These are phyloP conservation scores for Vigna angularis DNA, from an alignment of 306 rosid genomes.

Conservation along the genomic window DNA sequence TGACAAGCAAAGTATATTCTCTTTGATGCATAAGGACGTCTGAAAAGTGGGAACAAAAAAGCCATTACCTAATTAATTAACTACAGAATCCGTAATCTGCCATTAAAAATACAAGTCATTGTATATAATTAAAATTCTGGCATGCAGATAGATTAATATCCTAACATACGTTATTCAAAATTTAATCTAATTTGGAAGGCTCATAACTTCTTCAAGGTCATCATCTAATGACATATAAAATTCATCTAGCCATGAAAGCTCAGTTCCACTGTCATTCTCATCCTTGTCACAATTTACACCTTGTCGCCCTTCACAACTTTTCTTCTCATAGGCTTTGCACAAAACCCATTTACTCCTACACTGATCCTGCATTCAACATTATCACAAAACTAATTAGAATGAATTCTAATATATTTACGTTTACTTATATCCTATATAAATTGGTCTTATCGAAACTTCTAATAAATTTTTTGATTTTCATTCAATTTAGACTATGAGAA, in stretches of 20 bases:
- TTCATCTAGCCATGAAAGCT: slow-evolving; percentile 59
- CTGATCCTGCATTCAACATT: slow-evolving; percentile 42
- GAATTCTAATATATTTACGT: too few species aligned
- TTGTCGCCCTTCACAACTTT: slow-evolving; percentile 36
- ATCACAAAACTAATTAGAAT: slow-evolving; percentile 21
- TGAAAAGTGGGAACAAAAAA: slow-evolving; percentile 1
- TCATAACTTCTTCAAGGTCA: slow-evolving; percentile 49
- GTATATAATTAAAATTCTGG: not conserved
- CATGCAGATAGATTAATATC: not conserved
- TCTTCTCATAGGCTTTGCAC: slow-evolving; percentile 60
- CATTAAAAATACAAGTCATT: slow-evolving; percentile 33
- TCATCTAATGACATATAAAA: slow-evolving; percentile 55
- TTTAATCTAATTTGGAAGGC: slow-evolving; percentile 1
- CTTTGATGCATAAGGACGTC: slow-evolving; percentile 13
- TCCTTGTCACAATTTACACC: slow-evolving; percentile 37
- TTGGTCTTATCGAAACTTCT: too few species aligned
- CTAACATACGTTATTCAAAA: not conserved
- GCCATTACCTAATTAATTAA: slow-evolving; percentile 9
- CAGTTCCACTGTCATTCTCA: slow-evolving; percentile 56
- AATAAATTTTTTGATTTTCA: too few species aligned
- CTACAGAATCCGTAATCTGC: not conserved
- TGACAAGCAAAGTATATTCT: slow-evolving; percentile 36
- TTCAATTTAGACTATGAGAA: too few species aligned
- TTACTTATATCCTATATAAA: too few species aligned
- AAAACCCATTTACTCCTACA: slow-evolving; percentile 52